phyloP scores from a whole-genome alignment of 345 rosid genomes.

The Ceriops zippeliana region DNA sequence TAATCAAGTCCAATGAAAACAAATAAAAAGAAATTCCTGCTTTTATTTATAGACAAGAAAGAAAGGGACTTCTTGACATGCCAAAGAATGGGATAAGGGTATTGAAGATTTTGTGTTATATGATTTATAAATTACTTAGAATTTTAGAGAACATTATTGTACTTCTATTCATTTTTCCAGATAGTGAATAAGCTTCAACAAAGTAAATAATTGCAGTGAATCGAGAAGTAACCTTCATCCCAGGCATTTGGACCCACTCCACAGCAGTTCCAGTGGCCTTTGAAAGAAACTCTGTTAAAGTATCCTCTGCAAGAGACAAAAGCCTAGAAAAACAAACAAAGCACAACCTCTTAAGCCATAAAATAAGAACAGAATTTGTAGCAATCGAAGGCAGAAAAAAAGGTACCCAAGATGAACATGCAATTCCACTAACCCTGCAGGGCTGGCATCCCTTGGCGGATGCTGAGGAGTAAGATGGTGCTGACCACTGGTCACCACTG shows the following conservation, averaged over 20 bases:
- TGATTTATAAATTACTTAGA: slow-evolving; percentile 18
- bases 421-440: slow-evolving; percentile 85
- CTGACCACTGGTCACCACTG: slow-evolving; percentile 97
- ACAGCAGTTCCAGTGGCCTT: slow-evolving; percentile 99
- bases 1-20: background rate
- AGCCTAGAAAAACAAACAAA: slow-evolving; percentile 50
- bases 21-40: background rate
- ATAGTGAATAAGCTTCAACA: background rate
- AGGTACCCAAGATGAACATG: slow-evolving; percentile 31
- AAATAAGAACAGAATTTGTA: background rate
- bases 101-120: background rate
- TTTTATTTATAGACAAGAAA: background rate
- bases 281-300: slow-evolving; percentile 99
- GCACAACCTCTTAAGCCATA: slow-evolving; percentile 5
- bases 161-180: background rate
- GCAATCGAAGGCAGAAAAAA: slow-evolving; percentile 31
- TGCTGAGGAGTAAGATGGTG: slow-evolving; percentile 91
- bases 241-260: slow-evolving; percentile 99
- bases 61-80: slow-evolving; percentile 2
- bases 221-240: slow-evolving; percentile 80
- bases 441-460: slow-evolving; percentile 99
- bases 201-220: slow-evolving; percentile 13
- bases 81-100: background rate
- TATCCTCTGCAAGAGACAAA: slow-evolving; percentile 98
- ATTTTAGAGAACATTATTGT: slow-evolving; percentile 6